Base-by-base conservation (phyloP, 176 grass and related monocot species). In the Triticum dicoccoides region DNA sequence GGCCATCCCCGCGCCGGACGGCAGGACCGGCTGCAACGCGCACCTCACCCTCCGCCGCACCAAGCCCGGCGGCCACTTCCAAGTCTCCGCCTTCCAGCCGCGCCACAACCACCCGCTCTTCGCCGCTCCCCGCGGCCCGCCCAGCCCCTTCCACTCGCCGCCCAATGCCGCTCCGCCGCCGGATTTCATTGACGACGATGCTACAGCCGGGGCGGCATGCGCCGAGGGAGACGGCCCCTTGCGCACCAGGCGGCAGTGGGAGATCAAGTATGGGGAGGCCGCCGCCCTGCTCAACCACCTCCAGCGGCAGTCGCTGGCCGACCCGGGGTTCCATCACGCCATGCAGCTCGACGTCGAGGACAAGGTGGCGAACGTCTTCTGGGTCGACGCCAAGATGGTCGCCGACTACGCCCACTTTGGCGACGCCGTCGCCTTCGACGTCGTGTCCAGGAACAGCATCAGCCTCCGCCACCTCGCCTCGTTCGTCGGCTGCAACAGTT, bases 281-380 rank as follows among this genome's bases (percentile, higher is more conserved):
- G 65, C 65, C 72, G 88, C 85, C 11, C 67, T 91, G 38, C 69
- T 93, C 24, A 93, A 86, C 29, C 77, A 82, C 59, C 86, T 93
- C 70, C 91, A 88, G 11, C 51, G 76, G 11, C 85, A 88, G 58
- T 87, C 64, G 4, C 72, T 75, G 2, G 41, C 84, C 23, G 84
- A 91, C 64, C 91, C 89, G 27, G 91, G 30, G 24, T 91, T 93
- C 80, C 70, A 89, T 45, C 88, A 90, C 44, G 82, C 91, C 24
- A 76, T 84, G 47, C 94, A 93, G 85, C 64, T 93, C 65, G 94
- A 93, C 73, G 89, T 21, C 29, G 87, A 91, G 64, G 94, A 96
- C 78, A 93, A 83, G 83, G 85, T 91, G 58, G 67, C 91, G 0
- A 96, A 90, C 8, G 64, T 88, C 77, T 96, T 96, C 34, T 96